Conservation (phyloP, 73 alveolate genomes). For the Paramecium primaurelia region DNA sequence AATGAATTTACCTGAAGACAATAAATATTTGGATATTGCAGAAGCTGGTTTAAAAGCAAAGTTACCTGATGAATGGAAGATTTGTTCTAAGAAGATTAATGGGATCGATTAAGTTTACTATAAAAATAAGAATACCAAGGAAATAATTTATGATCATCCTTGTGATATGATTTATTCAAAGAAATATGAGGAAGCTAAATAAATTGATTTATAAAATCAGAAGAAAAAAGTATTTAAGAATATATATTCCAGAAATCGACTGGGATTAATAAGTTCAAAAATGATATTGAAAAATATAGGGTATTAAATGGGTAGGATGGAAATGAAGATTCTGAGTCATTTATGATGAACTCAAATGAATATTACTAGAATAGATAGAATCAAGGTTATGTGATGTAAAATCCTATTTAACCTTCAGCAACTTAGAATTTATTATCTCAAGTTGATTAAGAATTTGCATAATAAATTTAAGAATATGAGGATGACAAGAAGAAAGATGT, state of each 20-base stretch:
- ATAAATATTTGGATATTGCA: slow-evolving; percentile 46
- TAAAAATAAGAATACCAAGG: background rate
- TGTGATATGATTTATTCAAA: background rate
- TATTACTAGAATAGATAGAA: background rate
- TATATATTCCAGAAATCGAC: background rate
- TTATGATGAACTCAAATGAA: background rate
- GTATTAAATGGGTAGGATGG: background rate
- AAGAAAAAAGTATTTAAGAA: background rate
- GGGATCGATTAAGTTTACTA: background rate
- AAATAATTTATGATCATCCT: background rate
- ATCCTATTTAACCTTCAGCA: background rate
- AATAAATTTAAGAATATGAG: background rate
- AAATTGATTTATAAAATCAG: background rate
- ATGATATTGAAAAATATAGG: background rate
- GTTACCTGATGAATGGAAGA: slow-evolving; percentile 33
- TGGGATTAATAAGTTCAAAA: background rate
- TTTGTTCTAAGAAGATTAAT: background rate
- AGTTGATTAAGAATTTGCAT: slow-evolving; percentile 26
- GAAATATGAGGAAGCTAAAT: slow-evolving; percentile 24
- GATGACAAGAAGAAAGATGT: background rate
- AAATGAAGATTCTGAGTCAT: background rate
- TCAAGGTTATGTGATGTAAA: background rate
- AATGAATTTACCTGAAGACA: slow-evolving; percentile 33
- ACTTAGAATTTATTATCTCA: background rate
- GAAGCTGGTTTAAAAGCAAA: slow-evolving; percentile 16